Conservation (phyloP, 441 rosid species). For the Theobroma grandiflorum region DNA sequence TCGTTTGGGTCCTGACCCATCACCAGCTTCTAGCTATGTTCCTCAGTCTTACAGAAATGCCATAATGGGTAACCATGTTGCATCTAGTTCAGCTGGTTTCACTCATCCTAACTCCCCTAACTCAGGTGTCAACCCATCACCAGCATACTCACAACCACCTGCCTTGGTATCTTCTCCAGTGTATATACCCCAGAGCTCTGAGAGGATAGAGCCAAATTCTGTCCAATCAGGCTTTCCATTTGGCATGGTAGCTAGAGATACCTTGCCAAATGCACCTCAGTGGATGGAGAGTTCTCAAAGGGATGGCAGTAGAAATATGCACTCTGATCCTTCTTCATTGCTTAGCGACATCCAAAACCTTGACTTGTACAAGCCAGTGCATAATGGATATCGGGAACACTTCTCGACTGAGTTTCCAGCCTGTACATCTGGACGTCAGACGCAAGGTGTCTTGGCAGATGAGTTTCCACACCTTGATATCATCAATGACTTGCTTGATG, state of each 20-base stretch:
- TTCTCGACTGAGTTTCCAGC: constrained; percentile 46
- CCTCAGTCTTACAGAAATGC: constrained; percentile 89
- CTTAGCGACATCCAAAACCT: constrained; percentile 40
- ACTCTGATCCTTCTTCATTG: constrained; percentile 40
- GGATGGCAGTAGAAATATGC: constrained; percentile 43
- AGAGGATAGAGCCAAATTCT: constrained; percentile 49
- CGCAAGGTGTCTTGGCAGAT: constrained; percentile 60
- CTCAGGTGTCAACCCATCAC: constrained; percentile 54
- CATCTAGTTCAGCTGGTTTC: constrained; percentile 62
- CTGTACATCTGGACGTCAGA: constrained; percentile 57
- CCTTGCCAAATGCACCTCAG: constrained; percentile 55
- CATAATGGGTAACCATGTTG: constrained; percentile 71
- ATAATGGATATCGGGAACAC: constrained; percentile 41
- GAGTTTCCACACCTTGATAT: constrained; percentile 96
- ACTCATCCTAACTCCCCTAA: constrained; percentile 55
- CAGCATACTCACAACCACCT: constrained; percentile 54
- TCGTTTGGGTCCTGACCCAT: constrained; percentile 72
- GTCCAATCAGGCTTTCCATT: constrained; percentile 64
- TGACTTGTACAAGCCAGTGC: constrained; percentile 39
- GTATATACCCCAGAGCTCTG: constrained; percentile 53
- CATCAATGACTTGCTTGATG: constrained; percentile 92
- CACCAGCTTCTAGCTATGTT: constrained; percentile 53
- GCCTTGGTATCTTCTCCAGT: constrained; percentile 52
- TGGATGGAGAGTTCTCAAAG: constrained; percentile 69
- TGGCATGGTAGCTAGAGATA: constrained; percentile 50